These are phyloP conservation scores for Mycena sp. DNA, from an alignment of 1,284 basidiomycete genomes.

Conservation along the genomic window DNA sequence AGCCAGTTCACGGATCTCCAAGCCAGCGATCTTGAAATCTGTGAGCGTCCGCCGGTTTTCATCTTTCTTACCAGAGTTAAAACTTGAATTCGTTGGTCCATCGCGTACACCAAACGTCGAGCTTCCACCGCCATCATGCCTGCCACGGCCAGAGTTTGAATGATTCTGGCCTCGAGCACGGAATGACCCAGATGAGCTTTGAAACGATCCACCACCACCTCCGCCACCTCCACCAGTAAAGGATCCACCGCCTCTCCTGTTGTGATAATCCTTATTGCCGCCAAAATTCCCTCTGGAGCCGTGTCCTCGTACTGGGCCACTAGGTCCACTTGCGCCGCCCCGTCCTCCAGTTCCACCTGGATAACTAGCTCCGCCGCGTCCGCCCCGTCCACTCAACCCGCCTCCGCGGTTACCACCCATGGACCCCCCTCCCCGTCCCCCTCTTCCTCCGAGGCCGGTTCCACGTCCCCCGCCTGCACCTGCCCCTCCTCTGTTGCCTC, in stretches of 20 bases:
- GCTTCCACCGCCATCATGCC: slow-evolving; percentile 53
- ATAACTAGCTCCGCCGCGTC: slow-evolving; percentile 58
- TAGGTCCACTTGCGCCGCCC: slow-evolving; percentile 46
- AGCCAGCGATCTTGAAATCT: slow-evolving; percentile 94
- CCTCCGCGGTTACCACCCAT: slow-evolving; percentile 53
- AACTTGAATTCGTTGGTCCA: slow-evolving; percentile 51
- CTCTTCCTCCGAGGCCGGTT: slow-evolving; percentile 36
- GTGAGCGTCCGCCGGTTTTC: slow-evolving; percentile 88
- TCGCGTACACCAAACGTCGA: slow-evolving; percentile 55
- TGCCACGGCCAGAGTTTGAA: slow-evolving; percentile 56
- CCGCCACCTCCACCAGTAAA: slow-evolving; percentile 60
- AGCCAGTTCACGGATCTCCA: slow-evolving; percentile 78
- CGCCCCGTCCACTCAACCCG: slow-evolving; percentile 49
- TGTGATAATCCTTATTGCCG: slow-evolving; percentile 66
- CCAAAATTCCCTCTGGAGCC: slow-evolving; percentile 70
- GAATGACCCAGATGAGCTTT: slow-evolving; percentile 50
- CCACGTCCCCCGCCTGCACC: slow-evolving; percentile 41
- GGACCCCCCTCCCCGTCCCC: slow-evolving; percentile 37
- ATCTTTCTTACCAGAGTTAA: slow-evolving; percentile 75
- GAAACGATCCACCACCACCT: slow-evolving; percentile 47
- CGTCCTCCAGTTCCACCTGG: slow-evolving; percentile 49
- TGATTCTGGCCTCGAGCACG: slow-evolving; percentile 56
- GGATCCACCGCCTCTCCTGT: slow-evolving; percentile 71
- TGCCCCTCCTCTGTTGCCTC: slow-evolving; percentile 22
- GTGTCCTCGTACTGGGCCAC: slow-evolving; percentile 62